Base-by-base conservation (phyloP, 2,329 filamentous ascomycete species). In the Dothideomycetes sp. region DNA sequence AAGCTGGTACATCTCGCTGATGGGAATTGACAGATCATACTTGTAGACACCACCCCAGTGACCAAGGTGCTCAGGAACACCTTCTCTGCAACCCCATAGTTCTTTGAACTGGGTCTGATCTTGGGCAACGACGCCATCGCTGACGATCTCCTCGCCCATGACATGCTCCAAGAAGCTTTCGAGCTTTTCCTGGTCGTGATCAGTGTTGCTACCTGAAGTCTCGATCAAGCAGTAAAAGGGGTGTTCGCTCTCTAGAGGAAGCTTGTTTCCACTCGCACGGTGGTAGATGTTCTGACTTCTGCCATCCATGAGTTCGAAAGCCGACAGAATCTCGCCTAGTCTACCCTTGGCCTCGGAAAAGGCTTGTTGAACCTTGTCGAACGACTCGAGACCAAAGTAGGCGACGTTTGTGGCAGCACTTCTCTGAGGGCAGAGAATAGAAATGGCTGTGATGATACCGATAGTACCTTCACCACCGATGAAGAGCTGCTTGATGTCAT, bases 21-120 rank as follows among this genome's bases (percentile, higher is more conserved):
- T 73, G 1, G 91, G 91, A 50, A 98, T 94, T 5, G 91, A 96
- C 22, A 98, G 73, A 57, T 98, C 91, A 61, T 98, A 98, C 67
- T 98, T 98, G 74, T 98, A 98, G 7, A 91, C 88, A 31, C 88
- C 91, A 44, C 91, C 93, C 64, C 83, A 86, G 61, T 95, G 87
- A 47, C 84, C 84, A 18, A 93, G 70, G 32, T 81, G 80, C 66
- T 98, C 91, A 0, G 88, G 81, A 51, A 98, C 85, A 51, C 87
- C 86, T 68, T 98, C 91, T 48, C 91, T 79, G 78, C 88, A 96
- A 45, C 76, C 73, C 91, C 91, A 98, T 37, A 98, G 73, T 3
- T 81, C 72, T 56, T 77, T 78, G 50, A 84, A 74, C 63, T 98
- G 93, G 1, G 89, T 94, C 64, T 93, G 86, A 56, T 95, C 84